A percentile compares a stretch with the other conserved stretches of the same genome.
Evolutionary conservation across 2,329 filamentous ascomycete genomes (phyloP).

Genomic region (Tolypocladium ophioglossoides): DNA sequence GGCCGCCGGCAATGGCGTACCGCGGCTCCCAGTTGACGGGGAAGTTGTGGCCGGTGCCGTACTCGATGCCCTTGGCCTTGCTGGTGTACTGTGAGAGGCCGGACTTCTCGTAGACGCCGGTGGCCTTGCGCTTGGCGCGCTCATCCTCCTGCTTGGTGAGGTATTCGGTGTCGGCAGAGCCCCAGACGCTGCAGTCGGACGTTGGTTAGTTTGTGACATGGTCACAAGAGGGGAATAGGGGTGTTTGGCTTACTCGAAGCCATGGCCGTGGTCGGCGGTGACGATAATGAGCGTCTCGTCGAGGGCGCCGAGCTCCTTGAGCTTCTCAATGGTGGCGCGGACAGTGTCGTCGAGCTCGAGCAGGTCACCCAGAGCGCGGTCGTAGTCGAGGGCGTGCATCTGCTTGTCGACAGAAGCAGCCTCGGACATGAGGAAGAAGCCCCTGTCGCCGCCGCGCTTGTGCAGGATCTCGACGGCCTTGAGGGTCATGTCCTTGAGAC

Average conservation of each 20-base stretch:
- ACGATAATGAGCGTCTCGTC: slow-evolving; percentile 72
- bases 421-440: slow-evolving; percentile 83
- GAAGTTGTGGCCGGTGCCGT: slow-evolving; percentile 66
- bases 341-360: slow-evolving; percentile 80
- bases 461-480: slow-evolving; percentile 77
- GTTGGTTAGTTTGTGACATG: slow-evolving; percentile 1
- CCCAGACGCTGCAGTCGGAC: slow-evolving; percentile 46
- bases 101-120: slow-evolving; percentile 64
- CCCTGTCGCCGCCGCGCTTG: slow-evolving; percentile 53
- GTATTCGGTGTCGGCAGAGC: slow-evolving; percentile 71
- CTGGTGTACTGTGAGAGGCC: slow-evolving; percentile 67
- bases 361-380: slow-evolving; percentile 74
- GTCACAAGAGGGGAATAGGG: neutral
- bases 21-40: slow-evolving; percentile 77
- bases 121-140: slow-evolving; percentile 63
- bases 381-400: slow-evolving; percentile 80
- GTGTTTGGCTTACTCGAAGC: slow-evolving; percentile 51
- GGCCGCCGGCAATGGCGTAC: slow-evolving; percentile 66
- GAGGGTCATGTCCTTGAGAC: slow-evolving; percentile 80
- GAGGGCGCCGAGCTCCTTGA: slow-evolving; percentile 53
- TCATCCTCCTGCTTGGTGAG: slow-evolving; percentile 53
- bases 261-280: slow-evolving; percentile 82
- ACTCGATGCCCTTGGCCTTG: slow-evolving; percentile 46
- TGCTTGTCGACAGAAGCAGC: slow-evolving; percentile 81
- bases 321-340: slow-evolving; percentile 60